A percentile compares a stretch with the other conserved stretches of the same genome.
Conservation (phyloP, 2,329 filamentous ascomycete species). For the Xylaria sp. region DNA sequence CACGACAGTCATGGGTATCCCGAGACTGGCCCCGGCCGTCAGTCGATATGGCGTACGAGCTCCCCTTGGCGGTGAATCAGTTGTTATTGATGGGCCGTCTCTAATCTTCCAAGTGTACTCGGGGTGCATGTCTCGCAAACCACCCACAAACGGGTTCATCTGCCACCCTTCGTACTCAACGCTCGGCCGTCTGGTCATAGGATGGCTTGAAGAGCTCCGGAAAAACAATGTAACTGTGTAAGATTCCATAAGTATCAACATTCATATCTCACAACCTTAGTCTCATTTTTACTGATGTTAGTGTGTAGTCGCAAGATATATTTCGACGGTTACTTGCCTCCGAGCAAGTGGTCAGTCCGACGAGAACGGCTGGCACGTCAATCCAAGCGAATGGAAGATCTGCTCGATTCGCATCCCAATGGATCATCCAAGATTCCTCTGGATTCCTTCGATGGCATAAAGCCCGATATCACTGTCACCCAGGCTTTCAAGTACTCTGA, state of each 20-base stretch:
- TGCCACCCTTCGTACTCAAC: constrained; percentile 58
- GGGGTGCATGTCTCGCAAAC: constrained; percentile 42
- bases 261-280: background rate
- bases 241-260: constrained; percentile 27
- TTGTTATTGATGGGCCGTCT: constrained; percentile 71
- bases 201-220: constrained; percentile 59
- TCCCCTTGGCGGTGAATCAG: constrained; percentile 37
- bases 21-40: constrained; percentile 48
- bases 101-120: constrained; percentile 69
- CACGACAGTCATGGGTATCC: constrained; percentile 51
- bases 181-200: constrained; percentile 53
- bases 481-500: background rate
- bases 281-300: constrained; percentile 36
- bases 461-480: constrained; percentile 14
- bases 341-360: constrained; percentile 57
- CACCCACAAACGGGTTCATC: constrained; percentile 40
- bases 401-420: constrained; percentile 36
- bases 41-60: constrained; percentile 45
- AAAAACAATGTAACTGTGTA: constrained; percentile 58
- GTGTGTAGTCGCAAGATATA: constrained; percentile 54
- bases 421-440: constrained; percentile 26
- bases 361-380: constrained; percentile 54
- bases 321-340: constrained; percentile 80
- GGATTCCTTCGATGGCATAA: constrained; percentile 13
- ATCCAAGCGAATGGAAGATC: constrained; percentile 50